Evolutionary conservation across 768 basidiomycete species (phyloP).

Genomic region (Erythrobasidium yunnanense): DNA sequence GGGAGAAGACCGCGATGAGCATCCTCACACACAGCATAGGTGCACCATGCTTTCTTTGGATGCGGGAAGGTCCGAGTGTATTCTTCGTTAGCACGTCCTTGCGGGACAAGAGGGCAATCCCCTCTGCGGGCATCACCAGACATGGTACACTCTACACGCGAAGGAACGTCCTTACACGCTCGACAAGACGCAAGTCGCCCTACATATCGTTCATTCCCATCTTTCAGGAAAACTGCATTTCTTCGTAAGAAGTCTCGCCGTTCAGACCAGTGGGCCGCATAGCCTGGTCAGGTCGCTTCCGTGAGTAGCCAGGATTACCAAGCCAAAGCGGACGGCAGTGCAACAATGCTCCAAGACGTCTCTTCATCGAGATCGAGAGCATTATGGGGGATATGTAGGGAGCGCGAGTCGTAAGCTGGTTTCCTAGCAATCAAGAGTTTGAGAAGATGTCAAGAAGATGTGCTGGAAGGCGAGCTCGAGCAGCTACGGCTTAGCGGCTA

Average conservation of each 20-base stretch:
- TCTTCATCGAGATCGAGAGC: not conserved
- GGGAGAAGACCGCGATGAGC: constrained; percentile 20
- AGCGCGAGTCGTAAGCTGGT: constrained; percentile 1
- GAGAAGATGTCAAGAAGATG: constrained; percentile 18
- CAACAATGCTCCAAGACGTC: constrained; percentile 8
- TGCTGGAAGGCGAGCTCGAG: constrained; percentile 6
- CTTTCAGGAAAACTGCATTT: no score
- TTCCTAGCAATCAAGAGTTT: not conserved
- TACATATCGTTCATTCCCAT: no score
- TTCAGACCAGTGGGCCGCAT: no score
- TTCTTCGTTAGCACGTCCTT: constrained; percentile 15
- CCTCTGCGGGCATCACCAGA: constrained; percentile 20
- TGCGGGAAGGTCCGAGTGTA: constrained; percentile 20
- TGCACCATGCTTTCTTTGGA: constrained; percentile 10
- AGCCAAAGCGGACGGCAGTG: no score
- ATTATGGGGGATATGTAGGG: not conserved
- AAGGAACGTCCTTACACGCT: not conserved
- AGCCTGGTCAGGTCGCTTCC: no score
- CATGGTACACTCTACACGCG: constrained; percentile 1
- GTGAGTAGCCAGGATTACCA: no score
- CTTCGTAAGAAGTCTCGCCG: no score
- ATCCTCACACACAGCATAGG: constrained; percentile 20
- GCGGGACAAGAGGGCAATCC: constrained; percentile 19
- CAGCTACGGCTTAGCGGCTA: constrained; percentile 5
- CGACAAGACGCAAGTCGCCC: no score